These are phyloP conservation scores for Evansstolkia leycettana DNA, from an alignment of 495 filamentous ascomycete species.

Conservation along the genomic window DNA sequence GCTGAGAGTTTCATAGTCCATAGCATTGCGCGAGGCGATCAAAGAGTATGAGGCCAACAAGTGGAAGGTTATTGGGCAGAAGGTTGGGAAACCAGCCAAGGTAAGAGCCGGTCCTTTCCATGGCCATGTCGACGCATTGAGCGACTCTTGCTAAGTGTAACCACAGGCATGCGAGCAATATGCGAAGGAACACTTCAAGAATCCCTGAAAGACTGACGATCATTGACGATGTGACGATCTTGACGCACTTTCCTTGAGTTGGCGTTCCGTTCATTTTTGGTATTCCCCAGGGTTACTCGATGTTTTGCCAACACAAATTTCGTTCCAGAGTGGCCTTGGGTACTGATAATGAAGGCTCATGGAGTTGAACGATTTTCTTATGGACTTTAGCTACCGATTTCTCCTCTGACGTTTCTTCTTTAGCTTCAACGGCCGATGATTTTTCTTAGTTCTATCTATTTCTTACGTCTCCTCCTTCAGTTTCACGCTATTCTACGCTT, in stretches of 20 bases:
- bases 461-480: no score
- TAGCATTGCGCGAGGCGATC: constrained; percentile 81
- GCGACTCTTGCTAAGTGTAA: neutral
- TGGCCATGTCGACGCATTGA: neutral
- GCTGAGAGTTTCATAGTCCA: constrained; percentile 45
- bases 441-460: no score
- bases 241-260: constrained; percentile 12
- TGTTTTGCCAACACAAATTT: no score
- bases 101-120: constrained; percentile 28
- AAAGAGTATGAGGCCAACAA: constrained; percentile 98
- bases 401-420: no score
- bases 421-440: no score
- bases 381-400: no score
- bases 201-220: constrained; percentile 23
- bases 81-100: constrained; percentile 97
- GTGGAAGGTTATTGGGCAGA: constrained; percentile 93
- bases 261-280: no score
- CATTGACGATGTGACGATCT: constrained; percentile 29
- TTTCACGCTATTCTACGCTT: no score
- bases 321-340: no score
- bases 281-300: no score
- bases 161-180: constrained; percentile 90
- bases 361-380: no score
- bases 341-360: no score
- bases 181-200: constrained; percentile 89